These are phyloP conservation scores for Ophiostoma himal-ulmi DNA, from an alignment of 2,329 filamentous ascomycete genomes.

Conservation along the genomic window DNA sequence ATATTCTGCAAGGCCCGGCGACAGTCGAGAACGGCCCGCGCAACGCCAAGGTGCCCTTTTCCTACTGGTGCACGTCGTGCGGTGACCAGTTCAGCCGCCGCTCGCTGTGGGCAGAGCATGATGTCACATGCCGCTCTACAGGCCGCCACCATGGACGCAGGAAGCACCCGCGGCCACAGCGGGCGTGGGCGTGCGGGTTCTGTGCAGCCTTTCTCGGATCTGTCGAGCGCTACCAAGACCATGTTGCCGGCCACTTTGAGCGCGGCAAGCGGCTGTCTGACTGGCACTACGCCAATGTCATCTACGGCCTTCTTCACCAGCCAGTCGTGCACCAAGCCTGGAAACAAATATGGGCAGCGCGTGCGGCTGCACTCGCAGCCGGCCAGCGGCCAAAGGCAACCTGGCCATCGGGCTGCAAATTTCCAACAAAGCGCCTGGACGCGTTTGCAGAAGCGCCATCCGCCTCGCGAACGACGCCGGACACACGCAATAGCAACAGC, in stretches of 20 bases:
- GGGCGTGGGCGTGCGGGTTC: conserved; percentile 64
- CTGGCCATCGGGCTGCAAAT: conserved; percentile 51
- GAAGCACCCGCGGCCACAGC: conserved; percentile 51
- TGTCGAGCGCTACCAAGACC: conserved; percentile 61
- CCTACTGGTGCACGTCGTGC: conserved; percentile 53
- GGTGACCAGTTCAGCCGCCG: conserved; percentile 63
- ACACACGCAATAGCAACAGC: neutral
- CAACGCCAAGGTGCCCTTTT: conserved; percentile 29
- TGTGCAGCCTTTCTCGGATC: conserved; percentile 58
- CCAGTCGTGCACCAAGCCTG: conserved; percentile 56
- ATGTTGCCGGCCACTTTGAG: conserved; percentile 63
- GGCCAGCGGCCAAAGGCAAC: conserved; percentile 52
- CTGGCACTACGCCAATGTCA: conserved; percentile 64
- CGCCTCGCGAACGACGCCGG: neutral
- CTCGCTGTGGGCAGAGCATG: conserved; percentile 64
- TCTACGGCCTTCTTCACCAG: conserved; percentile 63
- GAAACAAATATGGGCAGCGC: conserved; percentile 49
- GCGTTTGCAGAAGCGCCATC: neutral
- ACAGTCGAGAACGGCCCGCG: neutral
- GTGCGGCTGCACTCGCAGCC: conserved; percentile 40
- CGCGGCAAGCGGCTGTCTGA: conserved; percentile 56
- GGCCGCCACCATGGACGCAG: neutral
- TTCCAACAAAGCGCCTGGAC: neutral
- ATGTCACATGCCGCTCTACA: conserved; percentile 53
- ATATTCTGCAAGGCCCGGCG: neutral